phyloP scores from a whole-genome alignment of 192 early-diverging fungal species.

The Podila clonocystis region DNA sequence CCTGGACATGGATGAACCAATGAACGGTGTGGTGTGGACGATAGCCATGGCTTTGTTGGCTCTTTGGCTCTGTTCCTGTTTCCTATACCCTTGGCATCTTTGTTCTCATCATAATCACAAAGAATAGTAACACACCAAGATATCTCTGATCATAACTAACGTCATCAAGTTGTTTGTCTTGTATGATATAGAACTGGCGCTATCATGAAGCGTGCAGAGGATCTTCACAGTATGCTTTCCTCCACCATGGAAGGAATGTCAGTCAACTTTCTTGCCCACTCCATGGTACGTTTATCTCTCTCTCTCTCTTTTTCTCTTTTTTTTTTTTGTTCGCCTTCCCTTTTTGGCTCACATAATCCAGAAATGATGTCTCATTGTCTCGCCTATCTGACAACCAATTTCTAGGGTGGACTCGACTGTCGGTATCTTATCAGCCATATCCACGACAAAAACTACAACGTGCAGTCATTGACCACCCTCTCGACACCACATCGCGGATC shows the following conservation, averaged over 20 bases:
- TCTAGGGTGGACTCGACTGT: constrained; percentile 91
- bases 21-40: too few relatives aligned
- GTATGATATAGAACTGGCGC: constrained; percentile 64
- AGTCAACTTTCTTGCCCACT: constrained; percentile 93
- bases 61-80: too few relatives aligned
- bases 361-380: neutral
- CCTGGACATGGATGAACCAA: too few relatives aligned
- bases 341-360: too few relatives aligned
- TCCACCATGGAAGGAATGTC: constrained; percentile 58
- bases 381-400: neutral
- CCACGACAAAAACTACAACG: constrained; percentile 70
- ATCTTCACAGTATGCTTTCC: constrained; percentile 76
- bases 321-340: neutral
- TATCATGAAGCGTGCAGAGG: constrained; percentile 78
- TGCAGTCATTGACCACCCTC: constrained; percentile 88
- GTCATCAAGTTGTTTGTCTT: neutral
- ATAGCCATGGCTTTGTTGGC: too few relatives aligned
- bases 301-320: too few relatives aligned
- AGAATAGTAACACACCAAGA: too few relatives aligned
- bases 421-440: constrained; percentile 92
- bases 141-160: too few relatives aligned
- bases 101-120: too few relatives aligned
- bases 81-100: too few relatives aligned
- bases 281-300: too few relatives aligned
- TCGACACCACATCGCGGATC: constrained; percentile 95